Base-by-base conservation (phyloP, 768 basidiomycete species). In the Rubroboletus satanas region DNA sequence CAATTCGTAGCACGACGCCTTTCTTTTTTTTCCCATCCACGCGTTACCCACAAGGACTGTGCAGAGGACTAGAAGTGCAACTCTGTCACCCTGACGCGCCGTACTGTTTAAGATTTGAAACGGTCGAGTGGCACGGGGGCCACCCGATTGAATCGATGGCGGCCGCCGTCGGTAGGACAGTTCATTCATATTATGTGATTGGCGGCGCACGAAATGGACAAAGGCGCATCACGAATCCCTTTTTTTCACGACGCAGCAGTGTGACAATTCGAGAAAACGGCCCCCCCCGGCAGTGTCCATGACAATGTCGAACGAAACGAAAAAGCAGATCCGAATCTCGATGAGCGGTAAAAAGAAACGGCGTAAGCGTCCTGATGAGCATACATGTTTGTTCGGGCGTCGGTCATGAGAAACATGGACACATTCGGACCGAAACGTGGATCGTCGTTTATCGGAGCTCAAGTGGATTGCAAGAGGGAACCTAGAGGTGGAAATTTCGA, bases 261-360 rank as follows among this genome's bases (percentile, higher is more conserved):
- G 15, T 50, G 45, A 49, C 51, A 36, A 49, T 49, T 49, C 23
- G 18, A 37, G 46, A 36, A 23, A 51, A 52, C 15, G 49, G 35
- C 3, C 8, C 12, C 8, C 12, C 26, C 37, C 49, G 35, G 51
- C 8, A 17, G n/a, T 23, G 9, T 37, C 26, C 3, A 14, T 29
- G 17, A 21, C 8, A 18, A 44, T 4, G 8, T 42, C 38, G 11
- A 29, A 42, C 10, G 26, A 26, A 26, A 26, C 1, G 4, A 26
- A 26, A 3, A 26, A 26, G 15, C 17, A 38, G 29, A 12, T 10
- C 49, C 48, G n/a, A 5, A 17, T 23, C 37, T 42, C 49, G 37
- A 41, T 31, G 11, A 7, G 8, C 15, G 23, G 12, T 37, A 7
- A 29, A 29, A 18, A 29, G 11, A n/a, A 37, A 28, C 17, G 5